Evolutionary conservation across 306 rosid genomes (phyloP), one percentile per base, ranked within the genome.

Genomic region (Castanopsis chinensis): DNA sequence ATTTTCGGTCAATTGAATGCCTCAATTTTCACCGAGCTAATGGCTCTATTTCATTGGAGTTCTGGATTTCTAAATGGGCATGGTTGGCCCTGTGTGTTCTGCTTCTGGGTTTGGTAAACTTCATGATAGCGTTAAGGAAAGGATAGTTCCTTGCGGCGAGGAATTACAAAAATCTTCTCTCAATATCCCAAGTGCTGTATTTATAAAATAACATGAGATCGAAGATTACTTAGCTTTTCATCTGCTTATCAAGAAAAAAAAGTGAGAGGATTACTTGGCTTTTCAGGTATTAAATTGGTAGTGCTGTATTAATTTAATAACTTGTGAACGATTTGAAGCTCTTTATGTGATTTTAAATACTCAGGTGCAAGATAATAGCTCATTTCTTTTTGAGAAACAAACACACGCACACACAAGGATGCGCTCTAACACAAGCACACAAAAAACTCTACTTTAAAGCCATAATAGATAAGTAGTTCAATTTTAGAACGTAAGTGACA

Each of bases 51-150:
- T 72, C 33, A 4, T 51, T 78, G 41, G 61, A 79, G 71, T 70
- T 59, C 52, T 54, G 19, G 69, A 60, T 71, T 54, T 57, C 27
- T 57, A 18, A 45, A 32, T 21, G 74, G 78, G 25, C 17, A 49
- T 56, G 76, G 80, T 81, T n/a, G 17, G 69, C 71, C 59, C 73
- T 30, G 49, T 43, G 83, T 35, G 71, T 25, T 83, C 69, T 74
- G 78, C 69, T 79, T 51, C 67, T 19, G 56, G 72, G 73, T 73
- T 53, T 63, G 72, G 64, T 64, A 78, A 73, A 75, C 79, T 35
- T 76, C 56, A 27, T 55, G 69, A 53, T 54, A 23, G 74, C 53
- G 32, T 55, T n/a, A 14, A 6, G 55, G 57, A 33, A 80, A 76
- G 69, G n/a, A 5, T 52, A 33, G 60, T 51, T 51, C 56, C 49